Base-by-base conservation (phyloP, 805 yeast genomes). In the Cyberlindnera saturnus region DNA sequence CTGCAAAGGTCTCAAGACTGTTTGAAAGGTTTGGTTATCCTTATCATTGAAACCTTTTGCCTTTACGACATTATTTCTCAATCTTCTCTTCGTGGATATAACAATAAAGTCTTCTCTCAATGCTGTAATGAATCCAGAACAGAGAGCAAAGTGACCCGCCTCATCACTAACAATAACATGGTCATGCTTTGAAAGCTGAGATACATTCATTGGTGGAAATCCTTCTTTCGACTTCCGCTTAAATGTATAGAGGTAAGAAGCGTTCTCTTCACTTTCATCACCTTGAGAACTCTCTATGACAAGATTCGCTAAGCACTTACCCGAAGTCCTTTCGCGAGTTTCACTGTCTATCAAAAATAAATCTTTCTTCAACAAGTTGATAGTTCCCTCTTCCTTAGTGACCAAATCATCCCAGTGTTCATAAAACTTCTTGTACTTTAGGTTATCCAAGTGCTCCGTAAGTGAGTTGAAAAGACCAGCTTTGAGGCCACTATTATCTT, bases 131-230 rank as follows among this genome's bases (percentile, higher is more conserved):
- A 59, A 62, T 0, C 95, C 96, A 39, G 70, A 70, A 1, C 88
- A 79, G 19, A 90, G 55, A 0, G 86, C 84, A 60, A 82, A 82
- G 58, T 84, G 87, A 1, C 96, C 96, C 0, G 60, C 47, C 52
- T 86, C 95, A 59, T 86, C 96, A 56, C 96, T 88, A 1, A 89
- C 66, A 14, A 84, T 69, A 1, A 90, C 74, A 33, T 78, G 67
- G 56, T 90, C 96, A 48, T 74, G 70, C 32, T 70, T 66, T 0
- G 66, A 41, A 2, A 88, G 53, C 45, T 82, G 87, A 0, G 82
- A 64, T 3, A 56, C 59, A 53, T 49, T 42, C 56, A 61, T 42
- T 30, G 58, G 47, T 14, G 46, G 45, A 4, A 42, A 38, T 1
- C 42, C 32, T 5, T 31, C 32, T 18, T 31, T 14, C 8, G 28